Evolutionary conservation across 768 basidiomycete species (phyloP), one percentile per base, ranked within the genome.

Genomic region (Trametes punicea): DNA sequence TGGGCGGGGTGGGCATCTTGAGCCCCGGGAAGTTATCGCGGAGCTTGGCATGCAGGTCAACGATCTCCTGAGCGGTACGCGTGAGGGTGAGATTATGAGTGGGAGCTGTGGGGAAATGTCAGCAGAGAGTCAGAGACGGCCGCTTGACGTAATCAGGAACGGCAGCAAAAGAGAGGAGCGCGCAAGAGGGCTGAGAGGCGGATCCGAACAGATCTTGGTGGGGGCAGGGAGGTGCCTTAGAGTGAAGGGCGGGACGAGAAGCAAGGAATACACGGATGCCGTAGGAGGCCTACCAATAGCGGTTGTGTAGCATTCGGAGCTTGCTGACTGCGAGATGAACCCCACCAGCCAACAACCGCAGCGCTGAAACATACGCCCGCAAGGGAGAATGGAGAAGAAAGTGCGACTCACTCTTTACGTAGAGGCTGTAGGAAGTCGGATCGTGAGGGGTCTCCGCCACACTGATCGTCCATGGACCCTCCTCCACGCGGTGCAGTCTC

Each of bases 51-150:
- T 93, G 84, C n/a, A 93, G 79, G 61, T 94, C 90, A 36, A 87
- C 75, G 40, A 94, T 76, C 70, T 94, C 92, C 62, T 78, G 76
- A 44, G 82, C 81, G 54, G 85, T 84, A 56, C 93, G 84, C 7
- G 86, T 88, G 42, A 95, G 83, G 36, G 93, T 95, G 46, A 93
- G 78, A 75, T 92, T 90, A 73, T 93, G 90, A 21, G 89, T 94
- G 26, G 92, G 87, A 20, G 93, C 93, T 91, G 74, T 38, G 64
- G 64, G 40, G 58, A 54, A 65, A 51, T 21, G 67, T 74, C 65
- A 70, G 71, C 62, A 58, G 63, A 44, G 23, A 53, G 49, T 52
- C 45, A 44, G 40, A 21, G 39, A n/a, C 25, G 27, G 42, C 34
- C 16, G 20, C n/a, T 59, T 61, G 59, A 61, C 60, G 59, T 59